Percentiles rank a stretch among this genome's conserved stretches.
These are phyloP conservation scores for Glaciozyma antarctica DNA, from an alignment of 768 basidiomycete species.

Conservation along the genomic window DNA sequence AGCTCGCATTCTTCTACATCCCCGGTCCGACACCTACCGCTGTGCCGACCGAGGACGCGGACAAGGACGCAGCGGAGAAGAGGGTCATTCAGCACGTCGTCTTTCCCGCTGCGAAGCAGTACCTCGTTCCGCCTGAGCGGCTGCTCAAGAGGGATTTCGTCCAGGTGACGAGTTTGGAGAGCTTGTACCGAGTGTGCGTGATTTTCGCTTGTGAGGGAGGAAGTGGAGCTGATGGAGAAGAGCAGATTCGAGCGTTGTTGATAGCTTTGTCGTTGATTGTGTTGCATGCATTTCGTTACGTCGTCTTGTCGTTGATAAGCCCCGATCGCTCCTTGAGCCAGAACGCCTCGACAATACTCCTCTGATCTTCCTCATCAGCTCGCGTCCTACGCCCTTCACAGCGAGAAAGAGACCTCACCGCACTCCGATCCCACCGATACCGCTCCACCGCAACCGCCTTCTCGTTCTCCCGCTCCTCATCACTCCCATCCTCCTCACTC, in stretches of 20 bases:
- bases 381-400: background rate
- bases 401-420: background rate
- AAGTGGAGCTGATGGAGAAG: background rate
- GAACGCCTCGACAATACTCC: background rate
- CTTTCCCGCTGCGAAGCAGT: constrained; percentile 73
- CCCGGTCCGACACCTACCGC: constrained; percentile 38
- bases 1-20: constrained; percentile 87
- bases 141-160: constrained; percentile 58
- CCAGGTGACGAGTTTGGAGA: constrained; percentile 79
- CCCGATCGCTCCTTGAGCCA: background rate
- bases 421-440: constrained; percentile 20
- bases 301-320: background rate
- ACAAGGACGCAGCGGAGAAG: constrained; percentile 40
- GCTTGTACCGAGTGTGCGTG: constrained; percentile 71
- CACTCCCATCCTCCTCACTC: constrained; percentile 2
- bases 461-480: constrained; percentile 24
- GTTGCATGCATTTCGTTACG: background rate
- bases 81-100: constrained; percentile 89
- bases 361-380: background rate
- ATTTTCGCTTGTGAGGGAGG: background rate
- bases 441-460: constrained; percentile 5
- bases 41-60: constrained; percentile 1
- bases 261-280: background rate
- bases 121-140: constrained; percentile 60
- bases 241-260: constrained; percentile 15